These are phyloP conservation scores for Crotalaria pallida DNA, from an alignment of 306 rosid species.

Conservation along the genomic window DNA sequence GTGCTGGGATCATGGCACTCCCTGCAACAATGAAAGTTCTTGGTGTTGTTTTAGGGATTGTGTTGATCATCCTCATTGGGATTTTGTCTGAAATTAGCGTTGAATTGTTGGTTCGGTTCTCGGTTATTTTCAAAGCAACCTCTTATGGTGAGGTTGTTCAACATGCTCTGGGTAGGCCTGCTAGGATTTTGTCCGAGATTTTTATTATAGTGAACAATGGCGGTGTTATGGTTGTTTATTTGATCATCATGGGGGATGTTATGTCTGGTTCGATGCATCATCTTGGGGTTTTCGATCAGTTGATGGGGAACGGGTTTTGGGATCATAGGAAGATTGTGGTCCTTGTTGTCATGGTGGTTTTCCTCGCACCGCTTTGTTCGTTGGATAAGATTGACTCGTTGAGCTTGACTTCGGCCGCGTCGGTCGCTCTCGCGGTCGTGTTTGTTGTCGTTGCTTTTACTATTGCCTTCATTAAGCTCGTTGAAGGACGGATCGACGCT, in stretches of 20 bases:
- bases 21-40: constrained; percentile 99
- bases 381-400: constrained; percentile 85
- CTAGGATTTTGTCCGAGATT: constrained; percentile 65
- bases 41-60: constrained; percentile 61
- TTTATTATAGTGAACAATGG: constrained; percentile 80
- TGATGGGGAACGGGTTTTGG: constrained; percentile 86
- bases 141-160: constrained; percentile 92
- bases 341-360: constrained; percentile 56
- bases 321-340: constrained; percentile 80
- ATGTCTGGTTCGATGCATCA: constrained; percentile 91
- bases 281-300: constrained; percentile 85
- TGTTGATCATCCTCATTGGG: constrained; percentile 73
- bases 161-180: constrained; percentile 67
- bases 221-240: constrained; percentile 78
- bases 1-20: constrained; percentile 94
- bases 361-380: constrained; percentile 88
- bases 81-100: constrained; percentile 78
- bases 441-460: constrained; percentile 67
- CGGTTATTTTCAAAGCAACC: constrained; percentile 60
- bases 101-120: constrained; percentile 61
- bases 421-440: constrained; percentile 82
- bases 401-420: constrained; percentile 95
- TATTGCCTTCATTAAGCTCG: constrained; percentile 64
- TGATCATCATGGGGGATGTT: constrained; percentile 98
- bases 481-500: constrained; percentile 51